Base-by-base conservation (phyloP, 1,284 basidiomycete genomes). In the Pascua guehoae region DNA sequence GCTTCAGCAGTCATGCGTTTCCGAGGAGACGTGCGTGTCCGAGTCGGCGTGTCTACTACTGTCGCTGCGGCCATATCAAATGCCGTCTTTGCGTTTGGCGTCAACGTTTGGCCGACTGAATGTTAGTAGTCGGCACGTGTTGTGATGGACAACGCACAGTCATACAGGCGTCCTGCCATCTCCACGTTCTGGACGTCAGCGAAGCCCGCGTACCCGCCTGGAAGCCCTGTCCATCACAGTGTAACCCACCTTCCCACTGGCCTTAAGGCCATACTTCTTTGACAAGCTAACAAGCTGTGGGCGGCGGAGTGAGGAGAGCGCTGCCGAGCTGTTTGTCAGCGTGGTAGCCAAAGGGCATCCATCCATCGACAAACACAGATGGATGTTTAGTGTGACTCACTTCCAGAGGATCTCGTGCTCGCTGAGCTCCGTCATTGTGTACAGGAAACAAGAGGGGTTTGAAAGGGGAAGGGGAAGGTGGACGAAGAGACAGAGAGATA, bases 251-350 rank as follows among this genome's bases (percentile, higher is more conserved):
- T 77, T 77, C 18, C 75, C 75, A 51, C 65, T 71, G 5, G 74
- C 72, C 54, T 66, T 74, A 47, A 76, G 66, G 9, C 68, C 69
- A 59, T 74, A 75, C 51, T 68, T 65, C 58, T 74, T 74, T 15
- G 73, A 76, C 7, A 77, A 55, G 16, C 70, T 71, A 4, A 75
- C 61, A 12, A 77, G 70, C 57, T 77, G 74, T 58, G 72, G 69
- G n/a, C 75, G 62, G 53, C 74, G 72, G 9, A 76, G 64, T 5
- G 71, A 66, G 49, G 67, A 63, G 18, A 76, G 64, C 18, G 74
- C 74, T 2, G 74, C 69, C 2, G 66, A 64, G 53, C 73, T 74
- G 57, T 16, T 40, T 14, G 49, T 51, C 14, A 46, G 49, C 24
- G 12, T n/a, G 24, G 12, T 36, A 18, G 41, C 24, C 24, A 32